Evolutionary conservation across 306 rosid genomes (phyloP).

Genomic region (Quercus engelmannii): DNA sequence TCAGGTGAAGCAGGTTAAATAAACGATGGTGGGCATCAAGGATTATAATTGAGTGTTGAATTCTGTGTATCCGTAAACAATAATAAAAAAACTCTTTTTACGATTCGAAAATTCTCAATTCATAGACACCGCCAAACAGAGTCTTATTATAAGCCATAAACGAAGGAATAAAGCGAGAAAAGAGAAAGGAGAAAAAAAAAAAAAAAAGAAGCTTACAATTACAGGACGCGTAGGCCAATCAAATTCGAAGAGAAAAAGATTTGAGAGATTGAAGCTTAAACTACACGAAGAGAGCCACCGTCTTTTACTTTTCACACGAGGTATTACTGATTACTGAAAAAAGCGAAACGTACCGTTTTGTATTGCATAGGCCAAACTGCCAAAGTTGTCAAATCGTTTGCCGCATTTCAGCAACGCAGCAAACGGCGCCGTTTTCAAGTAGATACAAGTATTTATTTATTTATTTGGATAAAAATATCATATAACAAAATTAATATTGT

Average conservation of each 20-base stretch:
- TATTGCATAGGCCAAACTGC: no score
- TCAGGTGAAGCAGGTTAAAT: background rate
- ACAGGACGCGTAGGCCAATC: background rate
- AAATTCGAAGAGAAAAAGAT: background rate
- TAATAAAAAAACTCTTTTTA: no score
- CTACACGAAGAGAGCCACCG: background rate
- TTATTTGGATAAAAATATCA: no score
- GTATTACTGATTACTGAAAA: background rate
- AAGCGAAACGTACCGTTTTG: no score
- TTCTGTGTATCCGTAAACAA: background rate
- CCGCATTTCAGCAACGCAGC: no score
- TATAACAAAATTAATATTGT: no score
- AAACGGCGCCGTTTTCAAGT: no score
- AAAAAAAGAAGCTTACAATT: conserved; percentile 5
- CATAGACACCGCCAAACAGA: background rate
- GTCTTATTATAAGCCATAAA: background rate
- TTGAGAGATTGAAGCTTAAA: background rate
- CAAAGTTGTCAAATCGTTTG: no score
- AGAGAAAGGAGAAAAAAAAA: background rate
- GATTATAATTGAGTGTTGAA: background rate
- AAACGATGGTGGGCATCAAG: background rate
- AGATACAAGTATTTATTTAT: no score
- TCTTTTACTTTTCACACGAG: background rate
- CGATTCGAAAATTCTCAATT: background rate
- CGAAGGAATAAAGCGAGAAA: background rate